phyloP scores from a whole-genome alignment of 1,139 yeast species.

The Ashbya aceris region DNA sequence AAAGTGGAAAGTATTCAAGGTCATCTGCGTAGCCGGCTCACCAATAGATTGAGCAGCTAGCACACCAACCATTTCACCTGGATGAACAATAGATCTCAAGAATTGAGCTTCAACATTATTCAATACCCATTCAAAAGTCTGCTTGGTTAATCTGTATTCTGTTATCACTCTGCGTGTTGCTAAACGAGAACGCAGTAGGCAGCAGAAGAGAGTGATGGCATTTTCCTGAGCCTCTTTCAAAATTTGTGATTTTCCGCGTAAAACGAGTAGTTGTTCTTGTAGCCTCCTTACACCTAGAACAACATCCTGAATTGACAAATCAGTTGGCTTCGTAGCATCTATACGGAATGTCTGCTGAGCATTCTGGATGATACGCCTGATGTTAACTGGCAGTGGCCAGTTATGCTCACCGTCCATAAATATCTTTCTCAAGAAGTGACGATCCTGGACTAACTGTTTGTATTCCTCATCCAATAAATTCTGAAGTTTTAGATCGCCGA shows the following conservation, averaged over 20 bases:
- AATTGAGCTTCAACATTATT: conserved; percentile 93
- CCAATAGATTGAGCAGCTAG: conserved; percentile 99
- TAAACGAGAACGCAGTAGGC: conserved; percentile 83
- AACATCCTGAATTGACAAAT: conserved; percentile 75
- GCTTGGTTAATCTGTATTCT: conserved; percentile 75
- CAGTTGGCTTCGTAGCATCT: conserved; percentile 85
- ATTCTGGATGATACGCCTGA: conserved; percentile 93
- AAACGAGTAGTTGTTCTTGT: conserved; percentile 58
- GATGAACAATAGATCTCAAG: conserved; percentile 86
- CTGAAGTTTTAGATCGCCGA: conserved; percentile 84
- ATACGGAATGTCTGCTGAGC: conserved; percentile 95
- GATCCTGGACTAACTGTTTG: conserved; percentile 64
- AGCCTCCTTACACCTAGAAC: conserved; percentile 64
- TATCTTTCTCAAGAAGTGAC: conserved; percentile 70
- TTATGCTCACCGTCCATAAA: conserved; percentile 90
- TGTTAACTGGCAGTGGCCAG: conserved; percentile 97
- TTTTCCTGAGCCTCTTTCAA: conserved; percentile 83
- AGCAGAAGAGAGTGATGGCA: conserved; percentile 84
- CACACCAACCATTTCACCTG: conserved; percentile 99
- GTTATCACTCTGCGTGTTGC: conserved; percentile 86
- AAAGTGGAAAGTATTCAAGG: conserved; percentile 97
- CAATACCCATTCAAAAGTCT: conserved; percentile 90
- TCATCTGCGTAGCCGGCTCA: conserved; percentile 99
- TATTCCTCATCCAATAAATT: conserved; percentile 75
- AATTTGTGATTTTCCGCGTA: conserved; percentile 73